Base-by-base conservation (phyloP, 2,329 filamentous ascomycete genomes). In the Graphilbum fragrans region DNA sequence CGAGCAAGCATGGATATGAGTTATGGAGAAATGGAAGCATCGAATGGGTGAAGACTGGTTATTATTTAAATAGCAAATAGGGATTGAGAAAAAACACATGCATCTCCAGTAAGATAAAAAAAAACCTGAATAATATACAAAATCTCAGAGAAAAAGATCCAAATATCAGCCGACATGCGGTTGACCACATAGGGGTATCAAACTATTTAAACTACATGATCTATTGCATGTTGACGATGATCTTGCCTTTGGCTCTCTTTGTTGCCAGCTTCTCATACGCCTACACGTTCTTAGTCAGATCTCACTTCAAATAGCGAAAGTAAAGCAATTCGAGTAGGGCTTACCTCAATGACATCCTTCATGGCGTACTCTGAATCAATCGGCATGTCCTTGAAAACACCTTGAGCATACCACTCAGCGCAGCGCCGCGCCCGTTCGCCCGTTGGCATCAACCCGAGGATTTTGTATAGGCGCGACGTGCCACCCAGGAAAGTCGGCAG, bases 241-340 rank as follows among this genome's bases (percentile, higher is more conserved):
- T 53, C 50, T 60, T 60, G 5, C 58, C 58, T 27, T 48, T 55
- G 1, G 58, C 52, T 18, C 52, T 49, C 37, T 54, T 56, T 3
- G 50, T 58, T 11, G 47, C 52, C 17, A 58, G 47, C 39, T 51
- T 55, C 41, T 58, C 56, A 32, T 53, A 59, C 0, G 56, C 59
- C 50, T 54, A n/a, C 3, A 14, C n/a, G n/a, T 16, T 3, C 23
- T 47, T 8, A 46, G 41, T 27, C 4, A 12, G 8, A 35, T 4
- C 12, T 25, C 17, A 4, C 4, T 41, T 3, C 41, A 37, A 4
- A 44, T 18, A 31, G 7, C 11, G 14, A 14, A 5, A 5, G 29
- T 31, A 12, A 27, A 14, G 29, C 6, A 14, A 10, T 10, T 18
- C 9, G 4, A 27, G 18, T 11, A 8, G 8, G 21, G 42, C 53